Evolutionary conservation across 1,139 yeast genomes (phyloP).

Genomic region (Debaryomyces psychrophilus): DNA sequence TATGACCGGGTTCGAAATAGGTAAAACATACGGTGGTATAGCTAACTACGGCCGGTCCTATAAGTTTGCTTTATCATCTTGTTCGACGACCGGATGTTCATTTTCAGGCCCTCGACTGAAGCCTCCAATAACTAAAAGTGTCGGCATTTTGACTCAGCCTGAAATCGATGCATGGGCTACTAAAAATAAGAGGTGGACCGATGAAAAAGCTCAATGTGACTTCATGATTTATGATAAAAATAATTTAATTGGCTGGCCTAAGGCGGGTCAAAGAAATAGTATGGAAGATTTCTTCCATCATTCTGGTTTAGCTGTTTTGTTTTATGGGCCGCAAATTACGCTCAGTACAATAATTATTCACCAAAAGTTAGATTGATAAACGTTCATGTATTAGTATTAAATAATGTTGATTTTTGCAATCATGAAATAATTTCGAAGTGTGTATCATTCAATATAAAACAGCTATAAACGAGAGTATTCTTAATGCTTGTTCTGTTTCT

Average conservation of each 20-base stretch:
- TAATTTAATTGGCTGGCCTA: constrained; percentile 24
- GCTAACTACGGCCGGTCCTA: constrained; percentile 23
- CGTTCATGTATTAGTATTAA: neutral
- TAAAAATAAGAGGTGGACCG: constrained; percentile 18
- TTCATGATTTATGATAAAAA: constrained; percentile 19
- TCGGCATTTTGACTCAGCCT: constrained; percentile 19
- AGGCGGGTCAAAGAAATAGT: constrained; percentile 15
- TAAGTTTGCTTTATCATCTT: constrained; percentile 10
- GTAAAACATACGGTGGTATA: constrained; percentile 22
- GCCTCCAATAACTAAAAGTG: constrained; percentile 12
- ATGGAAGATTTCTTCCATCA: constrained; percentile 15
- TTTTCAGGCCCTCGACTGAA: constrained; percentile 11
- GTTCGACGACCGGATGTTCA: constrained; percentile 14
- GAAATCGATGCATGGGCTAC: constrained; percentile 12
- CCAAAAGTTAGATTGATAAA: too few species aligned
- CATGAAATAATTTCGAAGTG: too few species aligned
- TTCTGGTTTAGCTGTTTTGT: constrained; percentile 21
- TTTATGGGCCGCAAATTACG: constrained; percentile 20
- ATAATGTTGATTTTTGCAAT: neutral
- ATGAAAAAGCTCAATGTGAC: constrained; percentile 19
- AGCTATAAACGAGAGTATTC: neutral
- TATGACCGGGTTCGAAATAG: constrained; percentile 22
- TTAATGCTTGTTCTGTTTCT: constrained; percentile 35
- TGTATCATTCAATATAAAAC: too few species aligned
- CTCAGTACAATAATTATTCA: neutral